phyloP scores from a whole-genome alignment of 2,329 filamentous ascomycete genomes.

The Pseudogymnoascus sp. region DNA sequence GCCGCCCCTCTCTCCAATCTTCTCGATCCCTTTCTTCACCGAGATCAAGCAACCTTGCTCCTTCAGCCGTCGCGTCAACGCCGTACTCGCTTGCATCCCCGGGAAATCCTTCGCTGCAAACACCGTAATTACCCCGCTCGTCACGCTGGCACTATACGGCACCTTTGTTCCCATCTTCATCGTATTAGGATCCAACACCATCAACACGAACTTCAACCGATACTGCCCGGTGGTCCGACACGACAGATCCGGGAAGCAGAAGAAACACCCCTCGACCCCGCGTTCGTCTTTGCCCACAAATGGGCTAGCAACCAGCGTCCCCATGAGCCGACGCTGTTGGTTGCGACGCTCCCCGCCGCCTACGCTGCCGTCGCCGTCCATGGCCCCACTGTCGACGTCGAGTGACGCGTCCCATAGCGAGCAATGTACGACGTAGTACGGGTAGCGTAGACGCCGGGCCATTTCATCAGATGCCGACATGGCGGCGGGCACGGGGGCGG shows the following conservation, averaged over 20 bases:
- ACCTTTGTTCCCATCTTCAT: constrained; percentile 46
- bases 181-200: constrained; percentile 58
- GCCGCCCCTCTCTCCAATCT: constrained; percentile 31
- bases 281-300: constrained; percentile 70
- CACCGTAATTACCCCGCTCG: constrained; percentile 55
- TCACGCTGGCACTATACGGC: background rate
- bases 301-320: constrained; percentile 66
- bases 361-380: constrained; percentile 29
- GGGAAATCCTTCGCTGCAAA: constrained; percentile 82
- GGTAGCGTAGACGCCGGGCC: constrained; percentile 45
- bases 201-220: constrained; percentile 63
- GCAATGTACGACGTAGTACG: constrained; percentile 66
- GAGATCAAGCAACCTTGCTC: constrained; percentile 76
- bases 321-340: constrained; percentile 70
- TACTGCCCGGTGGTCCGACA: constrained; percentile 72
- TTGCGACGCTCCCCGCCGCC: constrained; percentile 44
- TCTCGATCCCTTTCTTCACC: constrained; percentile 78
- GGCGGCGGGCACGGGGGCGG: background rate
- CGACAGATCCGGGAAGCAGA: constrained; percentile 76
- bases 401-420: constrained; percentile 65
- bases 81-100: constrained; percentile 71
- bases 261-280: constrained; percentile 69
- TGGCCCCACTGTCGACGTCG: constrained; percentile 58
- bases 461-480: constrained; percentile 31
- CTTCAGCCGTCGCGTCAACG: constrained; percentile 64